Percentiles rank a stretch among this genome's conserved stretches.
phyloP scores from a whole-genome alignment of 2,329 filamentous ascomycete genomes.

The Seiridium cupressi region DNA sequence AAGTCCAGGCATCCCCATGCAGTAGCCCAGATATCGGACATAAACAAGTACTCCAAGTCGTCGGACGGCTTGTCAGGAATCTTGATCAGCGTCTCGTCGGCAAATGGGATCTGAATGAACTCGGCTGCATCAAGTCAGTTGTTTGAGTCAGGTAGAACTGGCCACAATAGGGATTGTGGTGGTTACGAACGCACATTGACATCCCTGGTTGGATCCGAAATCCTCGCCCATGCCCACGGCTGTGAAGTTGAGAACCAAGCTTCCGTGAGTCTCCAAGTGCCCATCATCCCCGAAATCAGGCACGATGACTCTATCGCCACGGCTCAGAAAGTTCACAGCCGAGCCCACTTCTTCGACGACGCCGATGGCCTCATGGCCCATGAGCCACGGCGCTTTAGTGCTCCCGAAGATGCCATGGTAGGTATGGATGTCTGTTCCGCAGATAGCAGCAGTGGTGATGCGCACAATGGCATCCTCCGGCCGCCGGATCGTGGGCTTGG shows the following conservation, averaged over 20 bases:
- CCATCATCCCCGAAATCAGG: conserved; percentile 47
- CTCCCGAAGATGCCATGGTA: conserved; percentile 72
- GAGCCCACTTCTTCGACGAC: conserved; percentile 69
- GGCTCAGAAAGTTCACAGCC: conserved; percentile 64
- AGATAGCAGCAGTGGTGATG: conserved; percentile 31
- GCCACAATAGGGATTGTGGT: not conserved
- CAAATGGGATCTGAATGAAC: not conserved
- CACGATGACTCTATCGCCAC: conserved; percentile 77
- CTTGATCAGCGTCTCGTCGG: conserved; percentile 13
- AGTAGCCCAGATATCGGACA: conserved; percentile 36
- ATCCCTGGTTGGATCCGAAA: not conserved
- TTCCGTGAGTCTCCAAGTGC: conserved; percentile 21
- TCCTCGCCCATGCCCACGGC: conserved; percentile 22
- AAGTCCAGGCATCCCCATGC: conserved; percentile 34
- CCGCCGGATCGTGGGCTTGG: conserved; percentile 13
- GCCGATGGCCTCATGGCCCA: conserved; percentile 88
- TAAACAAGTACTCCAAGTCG: conserved; percentile 21
- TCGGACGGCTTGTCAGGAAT: conserved; percentile 13
- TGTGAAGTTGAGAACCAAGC: conserved; percentile 18
- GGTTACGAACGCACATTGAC: not conserved
- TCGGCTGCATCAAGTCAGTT: not conserved
- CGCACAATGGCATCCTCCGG: conserved; percentile 32
- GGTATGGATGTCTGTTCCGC: conserved; percentile 74
- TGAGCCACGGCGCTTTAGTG: conserved; percentile 62
- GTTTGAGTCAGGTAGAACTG: not conserved